Evolutionary conservation across 441 rosid genomes (phyloP), one percentile per base, ranked within the genome.

Genomic region (Kokia cookei): DNA sequence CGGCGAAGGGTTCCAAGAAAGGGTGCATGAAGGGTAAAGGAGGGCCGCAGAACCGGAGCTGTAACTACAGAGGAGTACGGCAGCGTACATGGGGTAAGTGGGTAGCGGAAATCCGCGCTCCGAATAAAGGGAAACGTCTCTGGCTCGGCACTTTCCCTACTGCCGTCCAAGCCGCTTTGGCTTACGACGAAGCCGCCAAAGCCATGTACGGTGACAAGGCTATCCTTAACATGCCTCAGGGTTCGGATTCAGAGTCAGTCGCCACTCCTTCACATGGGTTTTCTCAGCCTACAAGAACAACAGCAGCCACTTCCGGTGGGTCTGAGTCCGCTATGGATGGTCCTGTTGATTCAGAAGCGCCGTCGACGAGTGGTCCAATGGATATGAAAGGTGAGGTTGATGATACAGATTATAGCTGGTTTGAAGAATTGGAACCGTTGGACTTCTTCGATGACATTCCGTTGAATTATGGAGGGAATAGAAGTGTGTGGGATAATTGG

Each of bases 151-250:
- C 65, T 61, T 61, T 61, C 4, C 24, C 88, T 1, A 87, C 83
- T 22, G 90, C 98, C 0, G 55, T 73, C 14, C 86, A 93, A 19
- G 98, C 97, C 54, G 98, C 98, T 3, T 59, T 82, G 61, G 96
- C 97, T 10, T 93, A 93, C 69, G 97, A 93, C 50, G 85, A 85
- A 24, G 98, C 98, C 53, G 98, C 98, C 0, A 78, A 69, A 24
- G 87, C 88, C 2, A 83, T 93, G 89, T 89, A 90, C 37, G 97
- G 97, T 22, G 53, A 81, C 4, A 71, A 14, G 43, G 98, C 98
- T 0, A 74, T 90, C 45, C 80, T 93, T 12, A 93, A 93, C 69
- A 75, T 84, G 63, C 91, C 92, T 0, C 76, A 73, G 7, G 4
- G 42, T 13, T 75, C 40, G 47, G 80, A 72, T 40, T 73, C 76